Base-by-base conservation (phyloP, 225 moss, liverwort and hornwort species). In the Lunularia cruciata region DNA sequence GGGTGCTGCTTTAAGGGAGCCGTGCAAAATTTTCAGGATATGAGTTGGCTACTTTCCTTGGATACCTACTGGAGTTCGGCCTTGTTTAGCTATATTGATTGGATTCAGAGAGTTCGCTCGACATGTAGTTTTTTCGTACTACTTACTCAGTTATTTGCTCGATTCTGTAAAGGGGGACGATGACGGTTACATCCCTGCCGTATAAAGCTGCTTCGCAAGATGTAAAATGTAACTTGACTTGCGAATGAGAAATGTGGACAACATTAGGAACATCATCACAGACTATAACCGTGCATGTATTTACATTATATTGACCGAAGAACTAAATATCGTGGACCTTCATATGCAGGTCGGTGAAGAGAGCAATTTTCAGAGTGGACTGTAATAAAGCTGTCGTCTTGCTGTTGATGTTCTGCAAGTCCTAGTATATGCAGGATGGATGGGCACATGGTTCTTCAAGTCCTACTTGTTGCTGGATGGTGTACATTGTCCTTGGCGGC, bases 311-410 rank as follows among this genome's bases (percentile, higher is more conserved):
- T 8, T 10, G 13, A 26, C n/a, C n/a, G 63, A 39, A 9, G 36
- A 49, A 35, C 48, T 48, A 22, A 67, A 67, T 14, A 27, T 35
- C 20, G 32, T 51, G 64, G 48, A 67, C 48, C 32, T 38, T 69
- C 38, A 56, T 25, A 57, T 69, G 69, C 69, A 69, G 69, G 69
- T 69, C 28, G 54, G 38, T 54, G 69, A 56, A 57, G 56, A 38
- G 37, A 43, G 39, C 55, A 57, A 16, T 55, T 38, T 57, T 27
- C 55, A 56, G 25, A 69, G 55, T 56, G 55, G 69, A 69, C 56
- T 55, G 35, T 40, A 69, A 69, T 55, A 69, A 69, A 69, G 55
- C 69, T 53, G 34, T 67, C 57, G 31, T 39, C 57, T 38, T 55
- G 54, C 69, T 43, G 54, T 56, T 55, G 38, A 69, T 55, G 40